Evolutionary conservation across 495 filamentous ascomycete species (phyloP), one percentile per base, ranked within the genome.

Genomic region (Annulohypoxylon moriforme): DNA sequence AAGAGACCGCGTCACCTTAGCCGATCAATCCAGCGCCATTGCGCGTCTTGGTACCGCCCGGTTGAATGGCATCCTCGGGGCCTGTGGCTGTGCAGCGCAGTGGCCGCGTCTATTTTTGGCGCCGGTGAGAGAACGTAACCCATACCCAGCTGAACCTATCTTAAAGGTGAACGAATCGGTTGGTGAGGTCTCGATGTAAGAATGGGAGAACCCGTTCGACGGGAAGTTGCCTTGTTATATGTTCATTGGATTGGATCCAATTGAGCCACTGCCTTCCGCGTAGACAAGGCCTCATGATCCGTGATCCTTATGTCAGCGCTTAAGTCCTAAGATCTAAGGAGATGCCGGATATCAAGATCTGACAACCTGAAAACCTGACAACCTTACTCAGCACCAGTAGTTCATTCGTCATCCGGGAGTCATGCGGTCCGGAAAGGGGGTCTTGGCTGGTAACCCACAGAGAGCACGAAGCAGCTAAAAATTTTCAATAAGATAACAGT

Each of bases 81-180:
- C 36, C n/a, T 55, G 50, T 55, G 50, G 50, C 50, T 55, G 29
- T 55, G 50, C 25, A n/a, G n/a, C n/a, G n/a, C n/a, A n/a, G n/a
- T n/a, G n/a, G n/a, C n/a, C n/a, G n/a, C 27, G 6, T 20, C 50
- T 55, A 55, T 55, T 55, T 55, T 55, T 55, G 27, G 50, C 0
- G 14, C 40, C 38, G 14, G 38, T 44, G 16, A 9, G 40, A 5
- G 40, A 44, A 0, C 0, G 11, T 14, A 18, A 7, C 6, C 16
- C n/a, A 18, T 20, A 6, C n/a, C 40, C 20, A 20, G n/a, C 16
- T 40, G 13, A 40, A 20, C n/a, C 40, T 13, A 38, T 13, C 34
- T 18, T 24, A 9, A 14, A 50, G 20, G 9, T 14, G 2, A 24
- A 14, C 9, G 11, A 50, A 50, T n/a, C 20, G n/a, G 5, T 9